Conservation (phyloP, 108 stramenopile genomes). For the Cyclotella atomus region DNA sequence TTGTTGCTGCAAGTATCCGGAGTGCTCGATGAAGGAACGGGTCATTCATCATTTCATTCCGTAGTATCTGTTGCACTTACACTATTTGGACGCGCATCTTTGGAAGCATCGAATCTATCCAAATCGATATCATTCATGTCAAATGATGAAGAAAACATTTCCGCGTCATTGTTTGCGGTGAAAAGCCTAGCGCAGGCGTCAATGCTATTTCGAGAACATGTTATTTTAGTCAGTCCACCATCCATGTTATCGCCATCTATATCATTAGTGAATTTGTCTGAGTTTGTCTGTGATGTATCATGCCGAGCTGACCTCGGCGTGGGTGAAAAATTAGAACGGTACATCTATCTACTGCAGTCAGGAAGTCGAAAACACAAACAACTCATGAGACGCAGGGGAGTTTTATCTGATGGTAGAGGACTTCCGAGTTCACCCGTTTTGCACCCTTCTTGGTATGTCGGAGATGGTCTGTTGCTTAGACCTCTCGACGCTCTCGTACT, state of each 20-base stretch:
- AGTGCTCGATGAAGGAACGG: slow-evolving; percentile 39
- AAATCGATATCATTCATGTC: slow-evolving; percentile 10
- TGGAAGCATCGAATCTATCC: slow-evolving; percentile 34
- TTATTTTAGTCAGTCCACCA: slow-evolving; percentile 46
- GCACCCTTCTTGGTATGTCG: slow-evolving; percentile 82
- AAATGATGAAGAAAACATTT: slow-evolving; percentile 14
- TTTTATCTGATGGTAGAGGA: slow-evolving; percentile 8
- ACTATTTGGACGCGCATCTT: slow-evolving; percentile 35
- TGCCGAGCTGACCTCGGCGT: slow-evolving; percentile 70
- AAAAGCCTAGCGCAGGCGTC: slow-evolving; percentile 53
- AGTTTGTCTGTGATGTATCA: slow-evolving; percentile 61
- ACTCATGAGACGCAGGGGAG: neutral
- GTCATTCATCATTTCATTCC: slow-evolving; percentile 36
- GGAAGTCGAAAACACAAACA: slow-evolving; percentile 16
- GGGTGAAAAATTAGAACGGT: slow-evolving; percentile 68
- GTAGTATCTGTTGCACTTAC: slow-evolving; percentile 41
- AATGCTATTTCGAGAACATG: slow-evolving; percentile 63
- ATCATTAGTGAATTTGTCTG: slow-evolving; percentile 54
- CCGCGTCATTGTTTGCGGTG: slow-evolving; percentile 43
- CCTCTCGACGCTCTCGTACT: slow-evolving; percentile 57
- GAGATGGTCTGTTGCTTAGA: slow-evolving; percentile 83
- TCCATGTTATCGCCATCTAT: slow-evolving; percentile 40
- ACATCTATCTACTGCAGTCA: slow-evolving; percentile 38
- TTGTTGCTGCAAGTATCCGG: slow-evolving; percentile 49
- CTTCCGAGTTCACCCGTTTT: slow-evolving; percentile 41